A percentile compares a stretch with the other conserved stretches of the same genome.
Conservation (phyloP, 805 yeast species). For the Starmerella bombi region DNA sequence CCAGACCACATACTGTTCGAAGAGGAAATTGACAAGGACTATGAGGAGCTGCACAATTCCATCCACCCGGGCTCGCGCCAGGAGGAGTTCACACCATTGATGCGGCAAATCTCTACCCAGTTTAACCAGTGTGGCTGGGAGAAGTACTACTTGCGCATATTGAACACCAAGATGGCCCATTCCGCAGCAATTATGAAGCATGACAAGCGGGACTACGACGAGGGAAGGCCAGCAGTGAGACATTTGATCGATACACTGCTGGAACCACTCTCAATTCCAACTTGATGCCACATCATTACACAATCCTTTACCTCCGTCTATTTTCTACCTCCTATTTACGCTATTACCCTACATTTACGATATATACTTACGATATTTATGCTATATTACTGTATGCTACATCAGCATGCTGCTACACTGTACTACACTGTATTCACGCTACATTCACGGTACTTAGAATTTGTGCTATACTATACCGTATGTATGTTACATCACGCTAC, state of each 20-base stretch:
- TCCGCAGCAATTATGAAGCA: constrained; percentile 70
- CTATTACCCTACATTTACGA: too few species aligned
- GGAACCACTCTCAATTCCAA: background rate
- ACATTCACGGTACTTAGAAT: too few species aligned
- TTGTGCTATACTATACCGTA: too few species aligned
- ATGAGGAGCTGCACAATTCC: constrained; percentile 17
- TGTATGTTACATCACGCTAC: too few species aligned
- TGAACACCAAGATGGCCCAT: constrained; percentile 55
- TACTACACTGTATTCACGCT: too few species aligned
- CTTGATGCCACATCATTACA: too few species aligned
- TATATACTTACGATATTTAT: too few species aligned
- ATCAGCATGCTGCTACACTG: too few species aligned
- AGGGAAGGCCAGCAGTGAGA: constrained; percentile 43
- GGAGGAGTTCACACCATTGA: constrained; percentile 25
- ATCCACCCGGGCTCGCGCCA: constrained; percentile 9
- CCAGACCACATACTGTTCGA: constrained; percentile 9
- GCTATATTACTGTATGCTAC: too few species aligned
- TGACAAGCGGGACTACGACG: constrained; percentile 41
- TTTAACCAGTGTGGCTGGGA: constrained; percentile 53
- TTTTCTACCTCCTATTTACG: too few species aligned
- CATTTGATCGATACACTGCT: constrained; percentile 6
- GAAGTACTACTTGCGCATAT: constrained; percentile 58
- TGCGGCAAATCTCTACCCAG: constrained; percentile 39
- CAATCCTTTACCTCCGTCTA: too few species aligned
- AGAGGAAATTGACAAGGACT: constrained; percentile 19